A percentile compares a stretch with the other conserved stretches of the same genome.
phyloP scores from a whole-genome alignment of 176 grass and related monocot genomes.

The Juncus effusus region DNA sequence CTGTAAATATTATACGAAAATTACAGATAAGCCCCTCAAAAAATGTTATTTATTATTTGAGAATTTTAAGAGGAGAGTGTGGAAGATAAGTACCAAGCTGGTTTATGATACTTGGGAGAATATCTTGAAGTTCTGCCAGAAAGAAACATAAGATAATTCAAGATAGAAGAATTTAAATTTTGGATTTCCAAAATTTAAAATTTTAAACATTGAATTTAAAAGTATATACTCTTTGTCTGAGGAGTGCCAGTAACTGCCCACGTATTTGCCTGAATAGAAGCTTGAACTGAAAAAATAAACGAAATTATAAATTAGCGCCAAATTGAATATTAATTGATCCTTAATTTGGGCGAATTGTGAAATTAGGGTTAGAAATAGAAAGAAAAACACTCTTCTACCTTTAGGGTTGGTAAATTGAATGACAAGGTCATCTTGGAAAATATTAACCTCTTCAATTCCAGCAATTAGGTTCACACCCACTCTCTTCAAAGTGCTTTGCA shows the following conservation, averaged over 20 bases:
- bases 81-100: conserved; percentile 43
- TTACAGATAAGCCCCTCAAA: not conserved
- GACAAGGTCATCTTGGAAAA: conserved; percentile 72
- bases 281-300: conserved; percentile 53
- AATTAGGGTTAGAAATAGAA: not conserved
- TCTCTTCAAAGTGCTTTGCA: conserved; percentile 81
- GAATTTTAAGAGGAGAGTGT: not conserved
- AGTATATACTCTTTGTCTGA: conserved; percentile 58
- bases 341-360: no score
- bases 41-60: not conserved
- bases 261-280: conserved; percentile 72
- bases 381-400: conserved; percentile 27
- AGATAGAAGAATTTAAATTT: not conserved
- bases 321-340: not conserved
- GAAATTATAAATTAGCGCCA: conserved; percentile 5
- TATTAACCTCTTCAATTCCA: conserved; percentile 83
- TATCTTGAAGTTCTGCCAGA: conserved; percentile 60
- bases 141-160: not conserved
- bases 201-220: not conserved
- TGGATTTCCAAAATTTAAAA: no score
- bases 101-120: conserved; percentile 73
- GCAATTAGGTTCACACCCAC: conserved; percentile 61
- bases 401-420: conserved; percentile 72
- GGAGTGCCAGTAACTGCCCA: conserved; percentile 73
- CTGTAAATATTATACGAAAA: conserved; percentile 20